phyloP scores from a whole-genome alignment of 257 asterid genomes.

The Verbascum thapsus region DNA sequence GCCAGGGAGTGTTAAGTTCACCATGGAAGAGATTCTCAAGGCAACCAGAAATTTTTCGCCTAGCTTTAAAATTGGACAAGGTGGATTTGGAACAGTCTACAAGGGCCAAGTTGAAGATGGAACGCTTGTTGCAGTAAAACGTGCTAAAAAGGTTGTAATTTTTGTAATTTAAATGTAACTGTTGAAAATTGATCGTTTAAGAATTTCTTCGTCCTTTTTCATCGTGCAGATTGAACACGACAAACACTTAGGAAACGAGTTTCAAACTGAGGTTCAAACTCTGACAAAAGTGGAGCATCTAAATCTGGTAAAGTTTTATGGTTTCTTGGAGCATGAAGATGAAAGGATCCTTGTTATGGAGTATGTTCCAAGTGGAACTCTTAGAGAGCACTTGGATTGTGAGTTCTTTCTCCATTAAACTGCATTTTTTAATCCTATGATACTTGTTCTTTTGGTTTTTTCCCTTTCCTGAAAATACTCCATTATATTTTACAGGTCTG shows the following conservation, averaged over 20 bases:
- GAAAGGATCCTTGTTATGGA: slow-evolving; percentile 90
- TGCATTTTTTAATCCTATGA: slow-evolving; percentile 5
- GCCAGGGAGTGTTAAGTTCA: slow-evolving; percentile 58
- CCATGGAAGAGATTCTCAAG: slow-evolving; percentile 67
- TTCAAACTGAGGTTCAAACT: slow-evolving; percentile 77
- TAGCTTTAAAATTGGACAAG: slow-evolving; percentile 86
- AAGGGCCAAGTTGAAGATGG: slow-evolving; percentile 79
- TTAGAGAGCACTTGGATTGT: slow-evolving; percentile 92
- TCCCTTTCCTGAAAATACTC: not conserved
- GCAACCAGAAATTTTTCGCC: slow-evolving; percentile 88
- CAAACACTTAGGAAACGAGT: slow-evolving; percentile 66
- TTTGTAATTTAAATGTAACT: not conserved
- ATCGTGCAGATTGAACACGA: slow-evolving; percentile 75
- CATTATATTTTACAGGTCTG: slow-evolving; percentile 44
- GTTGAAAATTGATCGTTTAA: not conserved
- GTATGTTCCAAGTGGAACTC: slow-evolving; percentile 88
- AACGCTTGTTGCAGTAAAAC: slow-evolving; percentile 81
- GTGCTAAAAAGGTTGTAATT: slow-evolving; percentile 78
- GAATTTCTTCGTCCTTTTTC: slow-evolving; percentile 11
- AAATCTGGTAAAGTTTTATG: slow-evolving; percentile 78
- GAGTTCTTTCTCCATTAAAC: slow-evolving; percentile 38
- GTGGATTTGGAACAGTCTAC: slow-evolving; percentile 97
- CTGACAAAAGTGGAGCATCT: slow-evolving; percentile 76
- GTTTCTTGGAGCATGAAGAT: slow-evolving; percentile 77
- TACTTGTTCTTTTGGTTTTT: not conserved